Percentiles rank a stretch among this genome's conserved stretches.
These are phyloP conservation scores for Alloteropsis angusta DNA, from an alignment of 202 grass and related monocot species.

Conservation along the genomic window DNA sequence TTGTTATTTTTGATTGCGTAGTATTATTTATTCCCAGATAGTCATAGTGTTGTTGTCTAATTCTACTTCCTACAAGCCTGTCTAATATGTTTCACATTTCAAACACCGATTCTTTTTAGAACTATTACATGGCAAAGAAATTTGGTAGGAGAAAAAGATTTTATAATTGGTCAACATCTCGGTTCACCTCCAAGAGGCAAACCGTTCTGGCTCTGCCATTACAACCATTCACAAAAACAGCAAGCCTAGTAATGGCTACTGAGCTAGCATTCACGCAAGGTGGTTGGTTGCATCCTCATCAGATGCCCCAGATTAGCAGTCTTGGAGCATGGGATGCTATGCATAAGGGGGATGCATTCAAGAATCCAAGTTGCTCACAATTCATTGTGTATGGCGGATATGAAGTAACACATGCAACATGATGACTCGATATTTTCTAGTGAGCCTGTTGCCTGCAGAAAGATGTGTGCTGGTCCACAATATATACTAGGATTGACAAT, in stretches of 20 bases:
- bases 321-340: slow-evolving; percentile 34
- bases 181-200: slow-evolving; percentile 31
- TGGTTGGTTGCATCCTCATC: slow-evolving; percentile 34
- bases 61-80: not conserved
- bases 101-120: not conserved
- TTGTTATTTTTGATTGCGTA: not conserved
- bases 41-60: not conserved
- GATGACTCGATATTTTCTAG: not conserved
- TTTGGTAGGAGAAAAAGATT: not conserved
- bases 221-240: slow-evolving; percentile 31
- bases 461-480: not conserved
- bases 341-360: slow-evolving; percentile 39
- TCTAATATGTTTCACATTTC: not conserved
- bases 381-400: slow-evolving; percentile 37
- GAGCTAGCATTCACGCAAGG: slow-evolving; percentile 28
- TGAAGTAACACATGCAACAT: slow-evolving; percentile 24
- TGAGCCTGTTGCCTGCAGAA: not conserved
- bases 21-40: not conserved
- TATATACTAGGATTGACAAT: not conserved
- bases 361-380: slow-evolving; percentile 18
- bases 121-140: not conserved
- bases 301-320: slow-evolving; percentile 30
- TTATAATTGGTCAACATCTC: slow-evolving; percentile 24
- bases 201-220: slow-evolving; percentile 34
- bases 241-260: slow-evolving; percentile 30